Evolutionary conservation across 805 yeast genomes (phyloP), one percentile per base, ranked within the genome.

Genomic region (Metschnikowia amazonensis): DNA sequence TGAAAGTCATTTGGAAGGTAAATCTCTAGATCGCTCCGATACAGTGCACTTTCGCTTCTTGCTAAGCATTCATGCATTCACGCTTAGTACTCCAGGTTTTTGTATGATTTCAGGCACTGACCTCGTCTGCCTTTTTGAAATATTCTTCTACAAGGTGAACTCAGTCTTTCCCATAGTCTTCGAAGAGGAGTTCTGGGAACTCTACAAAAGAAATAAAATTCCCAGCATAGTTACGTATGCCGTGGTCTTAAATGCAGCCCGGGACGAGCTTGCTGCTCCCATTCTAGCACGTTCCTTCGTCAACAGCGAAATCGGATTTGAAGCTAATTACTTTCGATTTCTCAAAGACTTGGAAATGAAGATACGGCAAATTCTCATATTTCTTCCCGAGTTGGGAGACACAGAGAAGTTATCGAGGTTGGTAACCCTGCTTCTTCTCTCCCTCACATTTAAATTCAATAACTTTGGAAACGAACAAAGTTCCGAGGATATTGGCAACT

Each of bases 141-240:
- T 73, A 1, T 75, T 69, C 52, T 70, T 72, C 50, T 63, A 60
- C 46, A 67, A 68, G 37, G 53, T 73, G 10, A 72, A 74, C 53
- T 55, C 64, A 14, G 48, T 72, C 2, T 60, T 74, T 39, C 79
- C 79, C 2, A 52, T 75, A 23, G 53, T 75, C 4, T 67, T 69
- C 49, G 71, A 67, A 54, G 58, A 57, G 18, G 65, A 65, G 36
- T 70, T 75, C 52, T 57, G 66, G 63, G 66, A 56, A 46, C 60
- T 52, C 46, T 71, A 49, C 60, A 55, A 59, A 49, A 44, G 60
- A 50, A 44, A 68, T 58, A 48, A 63, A 59, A 54, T 71, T 62
- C 57, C 77, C 59, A 69, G 72, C 7, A 51, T 72, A 16, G 59
- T 74, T 25, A 47, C 67, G 16, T 74, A 73, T 45, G 73, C 77